Evolutionary conservation across 2,329 filamentous ascomycete genomes (phyloP), one percentile per base, ranked within the genome.

Genomic region (Talaromyces albobiverticillius): DNA sequence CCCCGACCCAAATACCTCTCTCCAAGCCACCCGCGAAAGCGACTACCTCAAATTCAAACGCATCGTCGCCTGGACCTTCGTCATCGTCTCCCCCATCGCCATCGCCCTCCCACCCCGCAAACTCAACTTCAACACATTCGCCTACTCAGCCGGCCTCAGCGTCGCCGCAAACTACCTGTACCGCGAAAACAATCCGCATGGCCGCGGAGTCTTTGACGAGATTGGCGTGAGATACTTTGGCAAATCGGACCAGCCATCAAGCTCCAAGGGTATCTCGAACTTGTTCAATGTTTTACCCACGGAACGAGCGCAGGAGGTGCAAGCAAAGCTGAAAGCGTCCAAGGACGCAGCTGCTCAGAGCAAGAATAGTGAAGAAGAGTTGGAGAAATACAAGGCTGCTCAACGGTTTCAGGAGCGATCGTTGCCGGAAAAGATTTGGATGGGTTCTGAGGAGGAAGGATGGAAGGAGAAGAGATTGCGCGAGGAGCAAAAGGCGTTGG

Each of bases 401-500:
- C 62, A 67, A 56, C 40, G 48, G 53, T 63, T 67, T 36, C 64
- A 70, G 23, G 59, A 68, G 57, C 60, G 67, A 5, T 55, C 51
- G n/a, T 16, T 68, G 14, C 53, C 61, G 51, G 57, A 66, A 59
- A 59, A 65, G 59, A 50, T 77, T 36, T 71, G 68, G 63, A 74
- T 76, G 67, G 74, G 71, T 25, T 65, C 64, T 16, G 73, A 76
- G 65, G 61, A 60, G 18, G 69, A 70, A 51, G 73, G 70, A 60
- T 77, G 74, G 75, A 74, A 71, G 62, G 70, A 75, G 59, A 66
- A 62, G 53, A 61, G 74, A 51, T 52, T 75, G 46, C 57, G 62
- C 38, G 72, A 76, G 60, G 74, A 76, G 59, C 67, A 70, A 64
- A 66, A 74, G 63, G 73, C 73, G 31, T 57, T 76, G 55, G 64